Evolutionary conservation across 768 basidiomycete species (phyloP).

Genomic region (Tremella yokohamensis): DNA sequence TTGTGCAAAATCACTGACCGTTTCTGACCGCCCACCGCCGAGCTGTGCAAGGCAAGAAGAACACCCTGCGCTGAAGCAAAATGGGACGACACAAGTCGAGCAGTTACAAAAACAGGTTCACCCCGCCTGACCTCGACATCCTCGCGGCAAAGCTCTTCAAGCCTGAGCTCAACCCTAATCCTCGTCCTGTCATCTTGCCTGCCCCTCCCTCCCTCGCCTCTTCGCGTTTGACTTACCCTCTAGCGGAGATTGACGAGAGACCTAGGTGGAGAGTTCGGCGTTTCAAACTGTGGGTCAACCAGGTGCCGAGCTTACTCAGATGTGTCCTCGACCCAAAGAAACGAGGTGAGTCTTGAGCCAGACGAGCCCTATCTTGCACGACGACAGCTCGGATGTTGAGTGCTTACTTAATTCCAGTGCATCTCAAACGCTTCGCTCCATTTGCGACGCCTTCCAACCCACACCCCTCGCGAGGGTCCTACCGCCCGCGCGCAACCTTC

Average conservation of each 20-base stretch:
- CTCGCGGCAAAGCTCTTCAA: conserved; percentile 6
- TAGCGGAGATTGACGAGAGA: conserved; percentile 17
- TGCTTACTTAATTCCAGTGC: conserved; percentile 7
- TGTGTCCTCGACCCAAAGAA: conserved; percentile 21
- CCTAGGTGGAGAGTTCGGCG: conserved; percentile 17
- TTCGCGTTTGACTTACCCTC: conserved; percentile 14
- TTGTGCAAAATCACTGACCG: no score
- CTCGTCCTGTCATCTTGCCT: conserved; percentile 8
- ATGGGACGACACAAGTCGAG: conserved; percentile 1
- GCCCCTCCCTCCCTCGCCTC: conserved; percentile 13
- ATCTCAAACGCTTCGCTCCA: conserved; percentile 23
- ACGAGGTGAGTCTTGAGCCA: conserved; percentile 16
- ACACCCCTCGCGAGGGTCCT: not conserved
- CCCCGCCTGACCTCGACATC: not conserved
- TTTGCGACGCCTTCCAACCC: conserved; percentile 20
- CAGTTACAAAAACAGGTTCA: not conserved
- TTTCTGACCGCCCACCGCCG: no score
- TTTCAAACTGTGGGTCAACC: conserved; percentile 27
- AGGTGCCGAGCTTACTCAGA: conserved; percentile 12
- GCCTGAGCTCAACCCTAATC: conserved; percentile 1
- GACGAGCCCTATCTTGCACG: not conserved
- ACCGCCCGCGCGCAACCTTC: not conserved
- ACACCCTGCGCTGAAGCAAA: not conserved
- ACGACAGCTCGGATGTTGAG: not conserved
- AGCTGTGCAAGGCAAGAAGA: no score